These are phyloP conservation scores for Mycena haematopus DNA, from an alignment of 768 basidiomycete genomes.

Conservation along the genomic window DNA sequence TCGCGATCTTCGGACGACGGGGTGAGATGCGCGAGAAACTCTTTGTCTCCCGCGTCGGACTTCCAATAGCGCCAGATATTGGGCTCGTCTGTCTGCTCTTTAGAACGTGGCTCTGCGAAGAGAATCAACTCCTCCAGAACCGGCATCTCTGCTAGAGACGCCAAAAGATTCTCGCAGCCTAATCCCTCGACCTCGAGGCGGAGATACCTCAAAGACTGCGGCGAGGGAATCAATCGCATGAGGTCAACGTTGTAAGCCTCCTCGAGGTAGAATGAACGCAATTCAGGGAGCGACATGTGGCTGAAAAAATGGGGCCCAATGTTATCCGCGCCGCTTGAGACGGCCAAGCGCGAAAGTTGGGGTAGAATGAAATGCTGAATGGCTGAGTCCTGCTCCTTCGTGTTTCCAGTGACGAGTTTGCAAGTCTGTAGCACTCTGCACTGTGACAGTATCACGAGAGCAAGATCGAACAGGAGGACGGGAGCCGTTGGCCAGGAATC, in stretches of 20 bases:
- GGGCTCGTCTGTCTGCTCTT: conserved; percentile 1
- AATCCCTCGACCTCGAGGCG: neutral
- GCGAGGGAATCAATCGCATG: neutral
- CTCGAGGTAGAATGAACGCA: neutral
- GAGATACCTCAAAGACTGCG: neutral
- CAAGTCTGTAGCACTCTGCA: neutral
- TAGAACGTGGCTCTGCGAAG: neutral
- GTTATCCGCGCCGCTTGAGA: neutral
- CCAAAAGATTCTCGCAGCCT: neutral
- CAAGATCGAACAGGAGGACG: neutral
- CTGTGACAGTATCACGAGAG: neutral
- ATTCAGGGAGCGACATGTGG: neutral
- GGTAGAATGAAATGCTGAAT: neutral
- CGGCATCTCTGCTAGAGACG: neutral
- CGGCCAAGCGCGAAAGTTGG: neutral
- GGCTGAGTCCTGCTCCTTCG: no score
- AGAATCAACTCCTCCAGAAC: neutral
- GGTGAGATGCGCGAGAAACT: neutral
- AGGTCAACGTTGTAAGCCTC: neutral
- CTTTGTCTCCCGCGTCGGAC: neutral
- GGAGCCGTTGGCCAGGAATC: neutral
- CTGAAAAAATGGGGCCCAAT: neutral
- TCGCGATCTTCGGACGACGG: no score
- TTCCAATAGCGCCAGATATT: conserved; percentile 3
- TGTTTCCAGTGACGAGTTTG: neutral